These are phyloP conservation scores for Cyclotella kingstonii DNA, from an alignment of 108 stramenopile species.

Conservation along the genomic window DNA sequence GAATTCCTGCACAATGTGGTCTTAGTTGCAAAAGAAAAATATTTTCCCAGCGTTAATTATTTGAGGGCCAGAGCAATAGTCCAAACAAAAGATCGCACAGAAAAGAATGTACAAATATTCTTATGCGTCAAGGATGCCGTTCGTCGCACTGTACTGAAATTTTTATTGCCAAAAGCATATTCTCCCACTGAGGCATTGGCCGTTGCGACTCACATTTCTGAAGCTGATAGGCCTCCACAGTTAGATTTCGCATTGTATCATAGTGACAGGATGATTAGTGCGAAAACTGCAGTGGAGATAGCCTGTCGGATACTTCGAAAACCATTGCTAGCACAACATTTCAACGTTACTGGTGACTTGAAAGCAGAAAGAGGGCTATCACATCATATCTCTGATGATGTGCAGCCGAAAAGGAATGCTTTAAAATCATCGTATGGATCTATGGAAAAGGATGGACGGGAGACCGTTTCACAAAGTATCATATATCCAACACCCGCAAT, in stretches of 20 bases:
- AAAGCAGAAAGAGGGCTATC: neutral
- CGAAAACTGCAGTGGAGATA: conserved; percentile 6
- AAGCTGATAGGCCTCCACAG: conserved; percentile 16
- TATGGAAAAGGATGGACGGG: too few relatives aligned
- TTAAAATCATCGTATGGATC: too few relatives aligned
- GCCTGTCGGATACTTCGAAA: conserved; percentile 17
- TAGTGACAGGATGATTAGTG: neutral
- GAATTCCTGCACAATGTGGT: conserved; percentile 23
- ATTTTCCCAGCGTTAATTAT: neutral
- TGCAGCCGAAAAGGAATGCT: too few relatives aligned
- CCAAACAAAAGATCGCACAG: neutral
- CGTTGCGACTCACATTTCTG: conserved; percentile 27
- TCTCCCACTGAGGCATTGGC: conserved; percentile 28
- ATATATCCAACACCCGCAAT: too few relatives aligned
- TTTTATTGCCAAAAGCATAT: conserved; percentile 30
- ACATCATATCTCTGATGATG: too few relatives aligned
- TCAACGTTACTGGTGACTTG: neutral
- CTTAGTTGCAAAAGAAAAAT: conserved; percentile 19
- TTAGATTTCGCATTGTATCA: conserved; percentile 5
- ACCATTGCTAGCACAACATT: neutral
- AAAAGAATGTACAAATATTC: conserved; percentile 11
- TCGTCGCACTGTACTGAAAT: conserved; percentile 34
- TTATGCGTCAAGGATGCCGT: conserved; percentile 39
- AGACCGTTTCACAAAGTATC: too few relatives aligned
- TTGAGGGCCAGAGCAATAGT: neutral